Percentiles rank a stretch among this genome's conserved stretches.
Conservation (phyloP, 2,329 filamentous ascomycete genomes). For the Balansia obtecta region DNA sequence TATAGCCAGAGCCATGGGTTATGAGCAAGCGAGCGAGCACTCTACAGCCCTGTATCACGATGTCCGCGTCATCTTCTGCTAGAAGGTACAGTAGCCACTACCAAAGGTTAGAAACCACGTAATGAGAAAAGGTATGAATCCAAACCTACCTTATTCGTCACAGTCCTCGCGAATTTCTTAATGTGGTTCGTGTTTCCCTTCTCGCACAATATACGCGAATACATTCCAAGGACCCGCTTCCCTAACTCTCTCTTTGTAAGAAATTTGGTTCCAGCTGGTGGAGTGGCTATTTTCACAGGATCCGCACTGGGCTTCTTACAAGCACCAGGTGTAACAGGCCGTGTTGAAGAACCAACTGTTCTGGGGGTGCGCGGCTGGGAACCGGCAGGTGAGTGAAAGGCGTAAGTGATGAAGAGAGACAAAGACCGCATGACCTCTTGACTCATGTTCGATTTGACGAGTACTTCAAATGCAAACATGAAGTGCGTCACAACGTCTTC, state of each 20-base stretch:
- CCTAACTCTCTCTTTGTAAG: constrained; percentile 60
- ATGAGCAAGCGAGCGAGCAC: constrained; percentile 76
- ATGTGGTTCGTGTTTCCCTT: constrained; percentile 56
- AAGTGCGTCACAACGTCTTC: constrained; percentile 64
- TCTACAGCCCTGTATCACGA: constrained; percentile 68
- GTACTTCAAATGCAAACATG: constrained; percentile 62
- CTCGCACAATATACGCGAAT: constrained; percentile 66
- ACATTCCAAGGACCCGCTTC: constrained; percentile 62
- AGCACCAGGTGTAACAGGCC: constrained; percentile 28
- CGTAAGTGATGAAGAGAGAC: constrained; percentile 86
- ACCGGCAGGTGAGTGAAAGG: constrained; percentile 51
- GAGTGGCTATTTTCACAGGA: constrained; percentile 14
- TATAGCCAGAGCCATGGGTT: constrained; percentile 70
- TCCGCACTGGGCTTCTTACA: constrained; percentile 27
- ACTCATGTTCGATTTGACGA: constrained; percentile 71
- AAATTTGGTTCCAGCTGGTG: constrained; percentile 21
- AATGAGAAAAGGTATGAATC: constrained; percentile 7
- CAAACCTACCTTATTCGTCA: constrained; percentile 70
- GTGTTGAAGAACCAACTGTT: constrained; percentile 24
- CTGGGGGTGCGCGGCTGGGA: constrained; percentile 41
- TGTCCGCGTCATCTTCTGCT: constrained; percentile 72
- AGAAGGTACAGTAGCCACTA: constrained; percentile 88
- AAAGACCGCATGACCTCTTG: constrained; percentile 77
- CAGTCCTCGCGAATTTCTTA: constrained; percentile 81
- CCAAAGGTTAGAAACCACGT: constrained; percentile 7